Evolutionary conservation across 345 rosid genomes (phyloP).

Genomic region (Sisymbrium altissimum): DNA sequence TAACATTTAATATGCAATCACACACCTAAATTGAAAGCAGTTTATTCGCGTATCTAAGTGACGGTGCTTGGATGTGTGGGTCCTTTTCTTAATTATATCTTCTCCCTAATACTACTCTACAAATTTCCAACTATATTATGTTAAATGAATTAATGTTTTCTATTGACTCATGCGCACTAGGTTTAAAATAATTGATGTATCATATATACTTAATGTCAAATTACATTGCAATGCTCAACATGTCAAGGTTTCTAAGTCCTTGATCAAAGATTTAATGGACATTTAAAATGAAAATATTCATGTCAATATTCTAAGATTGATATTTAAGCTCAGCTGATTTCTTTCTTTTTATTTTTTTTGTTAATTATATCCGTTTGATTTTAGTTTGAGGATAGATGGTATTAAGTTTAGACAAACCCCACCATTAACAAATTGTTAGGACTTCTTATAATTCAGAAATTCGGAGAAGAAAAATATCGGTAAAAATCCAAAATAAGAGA

Average conservation of each 20-base stretch:
- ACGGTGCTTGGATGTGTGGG: constrained; percentile 19
- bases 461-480: not conserved
- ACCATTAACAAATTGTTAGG: not conserved
- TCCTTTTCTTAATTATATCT: constrained; percentile 10
- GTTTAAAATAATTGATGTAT: not conserved
- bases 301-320: not conserved
- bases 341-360: not conserved
- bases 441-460: not conserved
- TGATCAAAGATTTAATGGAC: not conserved
- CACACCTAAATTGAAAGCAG: constrained; percentile 22
- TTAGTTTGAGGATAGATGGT: not conserved
- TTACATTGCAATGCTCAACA: not conserved
- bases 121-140: constrained; percentile 11
- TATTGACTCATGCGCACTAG: not conserved
- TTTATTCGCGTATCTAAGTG: constrained; percentile 14
- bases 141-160: constrained; percentile 5
- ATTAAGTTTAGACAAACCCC: not conserved
- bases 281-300: not conserved
- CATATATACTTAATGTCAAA: not conserved
- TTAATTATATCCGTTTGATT: not conserved
- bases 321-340: not conserved
- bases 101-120: not conserved
- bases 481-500: too few species aligned
- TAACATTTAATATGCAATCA: not conserved
- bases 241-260: not conserved